phyloP scores from a whole-genome alignment of 2,329 filamentous ascomycete species.

The Colletotrichum gloeosporioides region DNA sequence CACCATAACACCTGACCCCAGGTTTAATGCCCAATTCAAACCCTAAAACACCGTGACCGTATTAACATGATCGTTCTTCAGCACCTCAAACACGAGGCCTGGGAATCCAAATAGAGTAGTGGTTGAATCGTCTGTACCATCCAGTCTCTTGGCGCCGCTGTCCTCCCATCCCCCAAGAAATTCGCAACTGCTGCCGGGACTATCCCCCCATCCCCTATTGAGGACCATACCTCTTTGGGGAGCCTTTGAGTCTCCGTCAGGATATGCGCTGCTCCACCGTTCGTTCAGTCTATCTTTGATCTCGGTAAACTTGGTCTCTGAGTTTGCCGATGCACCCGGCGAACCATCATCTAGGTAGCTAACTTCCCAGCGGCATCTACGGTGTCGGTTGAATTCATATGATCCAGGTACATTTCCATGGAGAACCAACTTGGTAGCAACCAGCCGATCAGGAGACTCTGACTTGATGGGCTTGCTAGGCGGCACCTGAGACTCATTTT shows the following conservation, averaged over 20 bases:
- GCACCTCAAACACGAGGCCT: constrained; percentile 91
- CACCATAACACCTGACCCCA: constrained; percentile 2
- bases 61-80: constrained; percentile 91
- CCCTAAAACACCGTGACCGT: constrained; percentile 85
- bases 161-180: constrained; percentile 88
- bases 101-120: constrained; percentile 94
- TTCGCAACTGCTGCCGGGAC: constrained; percentile 88
- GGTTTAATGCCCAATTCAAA: constrained; percentile 11
- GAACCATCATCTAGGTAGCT: constrained; percentile 56
- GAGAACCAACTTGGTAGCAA: constrained; percentile 89
- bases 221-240: constrained; percentile 81
- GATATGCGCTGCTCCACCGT: constrained; percentile 73
- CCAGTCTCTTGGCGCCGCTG: constrained; percentile 61
- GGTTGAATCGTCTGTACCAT: constrained; percentile 61
- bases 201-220: constrained; percentile 90
- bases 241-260: constrained; percentile 55
- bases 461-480: constrained; percentile 42
- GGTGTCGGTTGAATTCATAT: constrained; percentile 95
- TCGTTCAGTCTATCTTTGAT: constrained; percentile 73
- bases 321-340: constrained; percentile 59
- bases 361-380: constrained; percentile 87
- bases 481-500: constrained; percentile 13
- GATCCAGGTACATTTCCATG: constrained; percentile 96
- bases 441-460: constrained; percentile 67
- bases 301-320: constrained; percentile 79